phyloP scores from a whole-genome alignment of 1,284 basidiomycete species.

The Malassezia nana region DNA sequence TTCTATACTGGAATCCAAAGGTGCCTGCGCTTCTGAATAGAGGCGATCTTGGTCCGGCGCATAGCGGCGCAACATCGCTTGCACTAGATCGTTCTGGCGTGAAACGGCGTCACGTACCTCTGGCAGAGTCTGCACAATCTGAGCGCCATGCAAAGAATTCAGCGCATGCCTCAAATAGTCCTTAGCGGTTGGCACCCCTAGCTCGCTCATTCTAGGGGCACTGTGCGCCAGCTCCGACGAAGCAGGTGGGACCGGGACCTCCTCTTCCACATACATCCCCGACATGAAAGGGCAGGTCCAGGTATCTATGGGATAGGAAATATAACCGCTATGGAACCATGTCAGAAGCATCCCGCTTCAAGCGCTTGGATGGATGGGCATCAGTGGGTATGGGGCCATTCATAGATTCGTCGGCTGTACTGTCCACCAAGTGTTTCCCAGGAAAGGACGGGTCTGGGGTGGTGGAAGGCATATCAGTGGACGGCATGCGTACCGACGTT shows the following conservation, averaged over 20 bases:
- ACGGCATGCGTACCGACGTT: no score
- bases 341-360: not conserved
- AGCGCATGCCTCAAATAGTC: not conserved
- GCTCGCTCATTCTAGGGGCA: not conserved
- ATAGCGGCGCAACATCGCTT: conserved; percentile 3
- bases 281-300: not conserved
- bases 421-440: not conserved
- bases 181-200: not conserved
- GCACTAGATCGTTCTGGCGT: not conserved
- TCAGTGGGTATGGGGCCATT: not conserved
- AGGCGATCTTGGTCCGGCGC: not conserved
- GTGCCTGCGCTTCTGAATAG: not conserved
- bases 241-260: no score
- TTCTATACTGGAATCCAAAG: not conserved
- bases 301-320: not conserved
- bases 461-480: not conserved
- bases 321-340: not conserved
- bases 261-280: not conserved
- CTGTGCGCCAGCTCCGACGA: no score
- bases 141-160: not conserved
- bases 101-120: not conserved
- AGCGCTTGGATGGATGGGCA: not conserved
- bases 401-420: not conserved
- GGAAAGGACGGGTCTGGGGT: not conserved
- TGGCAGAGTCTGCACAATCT: not conserved